phyloP scores from a whole-genome alignment of 2,329 filamentous ascomycete species.

The Aspergillus sp. region DNA sequence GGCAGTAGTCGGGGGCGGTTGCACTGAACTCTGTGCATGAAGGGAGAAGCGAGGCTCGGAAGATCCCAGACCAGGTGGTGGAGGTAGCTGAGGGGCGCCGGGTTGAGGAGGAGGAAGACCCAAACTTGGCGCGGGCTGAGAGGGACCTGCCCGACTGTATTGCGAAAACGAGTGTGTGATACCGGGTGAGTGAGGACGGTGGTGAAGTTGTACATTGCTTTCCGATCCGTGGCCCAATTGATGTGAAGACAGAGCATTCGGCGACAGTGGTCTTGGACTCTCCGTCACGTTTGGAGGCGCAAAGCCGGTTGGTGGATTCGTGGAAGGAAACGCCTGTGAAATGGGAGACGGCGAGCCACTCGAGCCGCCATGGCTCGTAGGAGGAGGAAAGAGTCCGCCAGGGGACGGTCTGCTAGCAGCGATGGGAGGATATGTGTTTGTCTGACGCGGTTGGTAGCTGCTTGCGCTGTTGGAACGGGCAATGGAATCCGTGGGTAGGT shows the following conservation, averaged over 20 bases:
- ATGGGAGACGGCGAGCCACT: slow-evolving; percentile 62
- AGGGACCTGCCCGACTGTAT: slow-evolving; percentile 32
- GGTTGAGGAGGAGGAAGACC: slow-evolving; percentile 44
- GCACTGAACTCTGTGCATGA: slow-evolving; percentile 42
- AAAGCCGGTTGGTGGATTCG: slow-evolving; percentile 57
- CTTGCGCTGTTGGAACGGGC: slow-evolving; percentile 44
- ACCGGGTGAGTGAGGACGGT: slow-evolving; percentile 50
- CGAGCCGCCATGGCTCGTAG: slow-evolving; percentile 60
- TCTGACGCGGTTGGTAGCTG: slow-evolving; percentile 67
- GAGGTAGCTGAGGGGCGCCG: slow-evolving; percentile 49
- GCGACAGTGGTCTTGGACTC: slow-evolving; percentile 77
- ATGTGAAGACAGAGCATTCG: slow-evolving; percentile 46
- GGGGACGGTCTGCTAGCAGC: slow-evolving; percentile 56
- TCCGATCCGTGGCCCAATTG: slow-evolving; percentile 43
- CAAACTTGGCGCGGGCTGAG: slow-evolving; percentile 29
- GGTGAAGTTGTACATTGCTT: slow-evolving; percentile 38
- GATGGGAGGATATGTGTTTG: slow-evolving; percentile 77
- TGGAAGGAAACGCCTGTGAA: slow-evolving; percentile 48
- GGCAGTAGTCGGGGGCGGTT: slow-evolving; percentile 36
- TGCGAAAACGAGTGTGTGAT: slow-evolving; percentile 49
- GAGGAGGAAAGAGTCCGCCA: slow-evolving; percentile 66
- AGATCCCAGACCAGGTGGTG: slow-evolving; percentile 47
- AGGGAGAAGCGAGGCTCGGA: slow-evolving; percentile 50
- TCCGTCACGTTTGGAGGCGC: slow-evolving; percentile 77
- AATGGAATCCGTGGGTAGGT: slow-evolving; percentile 59